Percentiles rank a stretch among this genome's conserved stretches.
phyloP scores from a whole-genome alignment of 495 filamentous ascomycete species.

The Hypoxylon lienhwacheense region DNA sequence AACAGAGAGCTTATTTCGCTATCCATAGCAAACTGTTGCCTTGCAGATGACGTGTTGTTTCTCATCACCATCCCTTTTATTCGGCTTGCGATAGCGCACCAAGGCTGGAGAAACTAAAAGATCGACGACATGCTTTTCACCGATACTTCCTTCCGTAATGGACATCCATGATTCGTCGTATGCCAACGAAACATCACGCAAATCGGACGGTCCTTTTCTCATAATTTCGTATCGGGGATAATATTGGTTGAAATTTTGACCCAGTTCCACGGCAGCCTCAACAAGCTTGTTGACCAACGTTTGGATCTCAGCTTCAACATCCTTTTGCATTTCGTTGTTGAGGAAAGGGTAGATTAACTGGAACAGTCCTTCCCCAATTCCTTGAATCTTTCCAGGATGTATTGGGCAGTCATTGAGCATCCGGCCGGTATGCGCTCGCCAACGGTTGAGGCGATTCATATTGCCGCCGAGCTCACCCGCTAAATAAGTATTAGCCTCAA shows the following conservation, averaged over 20 bases:
- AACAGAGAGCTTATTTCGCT: not conserved
- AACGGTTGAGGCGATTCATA: not conserved
- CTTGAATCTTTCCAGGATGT: not conserved
- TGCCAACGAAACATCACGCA: not conserved
- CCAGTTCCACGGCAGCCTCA: not conserved
- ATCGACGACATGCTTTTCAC: not conserved
- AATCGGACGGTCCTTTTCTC: not conserved
- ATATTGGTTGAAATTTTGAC: not conserved
- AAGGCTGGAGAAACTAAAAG: slow-evolving; percentile 2
- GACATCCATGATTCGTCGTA: slow-evolving; percentile 5
- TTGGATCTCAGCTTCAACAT: not conserved
- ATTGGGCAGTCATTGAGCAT: not conserved
- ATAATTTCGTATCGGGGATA: not conserved
- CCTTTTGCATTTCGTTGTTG: not conserved
- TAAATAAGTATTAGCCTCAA: not conserved
- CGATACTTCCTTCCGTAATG: not conserved
- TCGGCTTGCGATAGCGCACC: not conserved
- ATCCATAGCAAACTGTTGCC: not conserved
- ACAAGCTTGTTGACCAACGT: not conserved
- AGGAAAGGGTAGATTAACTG: not conserved
- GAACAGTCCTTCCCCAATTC: not conserved
- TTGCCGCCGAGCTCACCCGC: not conserved
- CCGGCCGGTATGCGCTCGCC: not conserved
- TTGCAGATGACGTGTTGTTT: not conserved
- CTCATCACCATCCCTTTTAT: not conserved